These are phyloP conservation scores for Crucihimalaya himalaica DNA, from an alignment of 345 rosid genomes.

Conservation along the genomic window DNA sequence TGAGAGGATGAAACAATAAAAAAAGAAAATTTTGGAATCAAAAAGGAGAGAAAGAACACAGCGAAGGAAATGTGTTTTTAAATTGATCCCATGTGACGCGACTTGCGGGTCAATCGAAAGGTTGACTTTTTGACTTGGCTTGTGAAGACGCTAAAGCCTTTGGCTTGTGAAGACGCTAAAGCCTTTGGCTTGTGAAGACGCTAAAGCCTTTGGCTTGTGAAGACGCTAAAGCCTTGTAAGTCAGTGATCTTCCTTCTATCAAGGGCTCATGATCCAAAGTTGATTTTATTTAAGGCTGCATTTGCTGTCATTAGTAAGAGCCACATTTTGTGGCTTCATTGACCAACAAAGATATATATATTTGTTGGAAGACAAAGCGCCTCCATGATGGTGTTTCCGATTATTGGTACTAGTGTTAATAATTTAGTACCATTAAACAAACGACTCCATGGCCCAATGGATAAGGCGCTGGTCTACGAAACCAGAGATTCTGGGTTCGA, in stretches of 20 bases:
- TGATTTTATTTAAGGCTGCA: neutral
- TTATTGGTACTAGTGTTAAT: too few species aligned
- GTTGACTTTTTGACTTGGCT: constrained; percentile 19
- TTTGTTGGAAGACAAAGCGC: too few species aligned
- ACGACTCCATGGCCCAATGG: constrained; percentile 55
- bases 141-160: neutral
- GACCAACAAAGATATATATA: neutral
- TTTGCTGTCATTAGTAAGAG: neutral
- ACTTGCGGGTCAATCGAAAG: constrained; percentile 14
- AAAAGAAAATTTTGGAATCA: neutral
- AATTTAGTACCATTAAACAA: fast-evolving
- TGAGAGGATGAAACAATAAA: constrained; percentile 14
- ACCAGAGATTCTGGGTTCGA: constrained; percentile 92
- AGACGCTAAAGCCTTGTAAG: neutral
- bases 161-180: constrained; percentile 1
- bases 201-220: neutral
- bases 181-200: neutral
- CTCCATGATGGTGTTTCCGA: too few species aligned
- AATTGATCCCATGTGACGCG: constrained; percentile 30
- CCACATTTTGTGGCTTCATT: neutral
- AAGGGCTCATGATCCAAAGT: neutral
- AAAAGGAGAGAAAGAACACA: constrained; percentile 14
- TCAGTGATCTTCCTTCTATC: constrained; percentile 6
- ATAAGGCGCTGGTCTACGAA: constrained; percentile 97
- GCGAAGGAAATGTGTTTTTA: constrained; percentile 22